phyloP scores from a whole-genome alignment of 371 early-diverging fungal species.

The Mucor mucedo region DNA sequence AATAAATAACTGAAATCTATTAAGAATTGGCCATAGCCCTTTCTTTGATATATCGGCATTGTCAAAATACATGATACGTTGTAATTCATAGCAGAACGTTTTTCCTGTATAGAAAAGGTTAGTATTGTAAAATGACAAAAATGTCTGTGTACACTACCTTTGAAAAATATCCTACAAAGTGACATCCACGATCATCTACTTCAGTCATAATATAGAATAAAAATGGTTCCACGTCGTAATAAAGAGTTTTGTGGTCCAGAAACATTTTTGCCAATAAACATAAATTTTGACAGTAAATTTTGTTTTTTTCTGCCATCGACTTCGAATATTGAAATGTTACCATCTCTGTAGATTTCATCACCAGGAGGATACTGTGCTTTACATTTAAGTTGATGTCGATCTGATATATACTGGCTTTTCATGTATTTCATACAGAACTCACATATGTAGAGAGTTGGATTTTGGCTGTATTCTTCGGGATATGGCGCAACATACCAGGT shows the following conservation, averaged over 20 bases:
- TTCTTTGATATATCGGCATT: constrained; percentile 94
- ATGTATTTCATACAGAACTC: constrained; percentile 98
- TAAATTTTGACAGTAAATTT: constrained; percentile 98
- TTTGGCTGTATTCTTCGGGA: constrained; percentile 91
- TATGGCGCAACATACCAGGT: constrained; percentile 99
- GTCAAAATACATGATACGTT: constrained; percentile 99
- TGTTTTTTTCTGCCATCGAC: constrained; percentile 95
- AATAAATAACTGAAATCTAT: constrained; percentile 98
- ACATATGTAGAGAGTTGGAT: constrained; percentile 86
- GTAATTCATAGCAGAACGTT: constrained; percentile 87
- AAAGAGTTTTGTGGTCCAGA: constrained; percentile 99
- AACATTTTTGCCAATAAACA: constrained; percentile 98
- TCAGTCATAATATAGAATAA: constrained; percentile 97
- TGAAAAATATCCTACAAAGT: constrained; percentile 99
- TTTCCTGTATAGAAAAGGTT: constrained; percentile 71
- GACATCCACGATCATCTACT: constrained; percentile 79
- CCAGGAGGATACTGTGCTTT: constrained; percentile 93
- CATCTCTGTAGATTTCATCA: constrained; percentile 97
- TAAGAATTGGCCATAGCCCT: constrained; percentile 97
- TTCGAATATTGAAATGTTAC: constrained; percentile 88
- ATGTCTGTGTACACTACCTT: constrained; percentile 64
- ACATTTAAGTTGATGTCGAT: constrained; percentile 86
- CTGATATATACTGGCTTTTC: constrained; percentile 69
- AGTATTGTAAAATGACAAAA: background rate
- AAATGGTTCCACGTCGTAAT: constrained; percentile 99